Evolutionary conservation across 2,329 filamentous ascomycete genomes (phyloP).

Genomic region (Ophiostoma tasmaniense): DNA sequence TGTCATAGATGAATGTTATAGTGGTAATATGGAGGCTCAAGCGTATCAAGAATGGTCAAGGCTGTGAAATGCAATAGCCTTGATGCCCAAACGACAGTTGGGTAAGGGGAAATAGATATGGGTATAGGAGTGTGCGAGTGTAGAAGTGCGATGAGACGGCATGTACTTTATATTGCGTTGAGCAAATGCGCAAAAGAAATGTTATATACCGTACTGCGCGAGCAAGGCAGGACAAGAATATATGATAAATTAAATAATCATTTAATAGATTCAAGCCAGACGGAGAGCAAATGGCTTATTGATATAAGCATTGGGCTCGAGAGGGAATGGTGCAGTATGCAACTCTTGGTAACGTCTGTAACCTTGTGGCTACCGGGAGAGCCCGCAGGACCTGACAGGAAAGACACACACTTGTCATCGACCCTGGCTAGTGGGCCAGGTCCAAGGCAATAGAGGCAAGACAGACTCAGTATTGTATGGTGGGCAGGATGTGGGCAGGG

Average conservation of each 20-base stretch:
- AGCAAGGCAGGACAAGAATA: not conserved
- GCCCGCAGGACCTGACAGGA: conserved; percentile 10
- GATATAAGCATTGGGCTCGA: not conserved
- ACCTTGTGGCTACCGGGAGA: conserved; percentile 12
- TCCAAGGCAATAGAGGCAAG: not conserved
- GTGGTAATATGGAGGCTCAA: not conserved
- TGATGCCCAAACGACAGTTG: not conserved
- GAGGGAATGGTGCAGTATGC: not conserved
- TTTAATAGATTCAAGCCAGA: not conserved
- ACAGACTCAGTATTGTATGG: not conserved
- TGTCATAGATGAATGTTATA: not conserved
- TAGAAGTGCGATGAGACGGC: not conserved
- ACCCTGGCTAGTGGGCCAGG: conserved; percentile 9
- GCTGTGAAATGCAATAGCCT: not conserved
- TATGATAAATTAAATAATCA: not conserved
- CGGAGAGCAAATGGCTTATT: not conserved
- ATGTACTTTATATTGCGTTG: not conserved
- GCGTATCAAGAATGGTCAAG: not conserved
- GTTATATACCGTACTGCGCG: not conserved
- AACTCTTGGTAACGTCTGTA: not conserved
- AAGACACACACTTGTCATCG: conserved; percentile 11
- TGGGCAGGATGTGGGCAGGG: not conserved
- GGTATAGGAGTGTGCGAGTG: not conserved
- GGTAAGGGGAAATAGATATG: not conserved
- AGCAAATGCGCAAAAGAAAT: not conserved